Evolutionary conservation across 2,329 filamentous ascomycete genomes (phyloP), one percentile per base, ranked within the genome.

Genomic region (Ilyonectria mors-panacis): DNA sequence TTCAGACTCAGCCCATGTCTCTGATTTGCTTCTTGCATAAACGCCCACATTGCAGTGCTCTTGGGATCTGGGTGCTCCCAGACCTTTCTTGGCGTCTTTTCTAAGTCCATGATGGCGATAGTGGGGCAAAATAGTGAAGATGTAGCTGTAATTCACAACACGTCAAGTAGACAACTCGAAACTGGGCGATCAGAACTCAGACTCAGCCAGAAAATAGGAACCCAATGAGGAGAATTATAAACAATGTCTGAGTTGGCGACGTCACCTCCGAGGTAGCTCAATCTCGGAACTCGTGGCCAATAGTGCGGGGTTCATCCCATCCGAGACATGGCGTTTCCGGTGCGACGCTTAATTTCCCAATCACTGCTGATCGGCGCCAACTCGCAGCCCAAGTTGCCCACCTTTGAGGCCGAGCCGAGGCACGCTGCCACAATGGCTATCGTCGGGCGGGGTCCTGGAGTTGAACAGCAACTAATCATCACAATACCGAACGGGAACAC

Each of bases 1-100:
- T 89, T 82, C 67, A 95, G 82, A 17, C 85, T 79, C 5, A 91
- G 78, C 4, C 83, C 82, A 63, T 88, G 81, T 55, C 86, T 87
- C 33, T 80, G 77, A 78, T 95, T 94, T 28, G 91, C 80, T 10
- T 84, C 80, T 73, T 92, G 86, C 85, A 93, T 91, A 76, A 94
- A 92, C 55, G 82, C 79, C 81, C 88, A 91, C 86, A 94, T 92
- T 35, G 85, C 80, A 1, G 92, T 93, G 68, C 82, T 85, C 74
- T 88, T 76, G 17, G 89, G 89, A 70, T 88, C 77, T 1, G 89
- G 85, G 73, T 92, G 90, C 79, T 91, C 88, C 91, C 91, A 93
- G 61, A 93, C 85, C 83, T 92, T 92, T 64, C 88, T 83, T 6
- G 88, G 89, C 59, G 84, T 74, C 59, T 75, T 77, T 42, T 73